Conservation (phyloP, 495 filamentous ascomycete genomes). For the Amphirosellinia nigrospora region DNA sequence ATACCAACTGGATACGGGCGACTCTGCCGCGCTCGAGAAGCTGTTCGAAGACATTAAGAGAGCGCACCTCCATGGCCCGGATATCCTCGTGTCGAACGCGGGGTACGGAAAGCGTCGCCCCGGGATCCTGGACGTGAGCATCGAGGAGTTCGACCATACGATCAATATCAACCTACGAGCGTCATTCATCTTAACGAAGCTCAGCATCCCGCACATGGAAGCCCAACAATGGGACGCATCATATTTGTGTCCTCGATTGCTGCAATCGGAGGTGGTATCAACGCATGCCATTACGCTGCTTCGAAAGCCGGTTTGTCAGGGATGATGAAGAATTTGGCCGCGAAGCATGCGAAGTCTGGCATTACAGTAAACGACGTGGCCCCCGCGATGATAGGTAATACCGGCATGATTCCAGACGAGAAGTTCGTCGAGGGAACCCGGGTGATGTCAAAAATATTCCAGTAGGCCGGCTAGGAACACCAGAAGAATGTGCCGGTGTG, state of each 20-base stretch:
- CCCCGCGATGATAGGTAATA: constrained; percentile 75
- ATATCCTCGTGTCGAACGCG: constrained; percentile 65
- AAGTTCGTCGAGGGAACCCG: constrained; percentile 53
- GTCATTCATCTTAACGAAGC: constrained; percentile 69
- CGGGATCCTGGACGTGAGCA: constrained; percentile 44
- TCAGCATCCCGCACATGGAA: constrained; percentile 69
- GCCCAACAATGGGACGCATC: constrained; percentile 66
- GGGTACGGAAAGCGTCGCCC: constrained; percentile 43
- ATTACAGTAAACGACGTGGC: constrained; percentile 80
- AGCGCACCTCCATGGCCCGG: constrained; percentile 59
- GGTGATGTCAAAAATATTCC: constrained; percentile 65
- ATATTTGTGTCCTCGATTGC: constrained; percentile 74
- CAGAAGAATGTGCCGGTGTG: constrained; percentile 70
- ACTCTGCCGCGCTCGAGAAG: constrained; percentile 54
- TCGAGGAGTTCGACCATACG: constrained; percentile 72
- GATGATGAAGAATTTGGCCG: constrained; percentile 70
- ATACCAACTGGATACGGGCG: constrained; percentile 64
- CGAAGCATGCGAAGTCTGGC: constrained; percentile 64
- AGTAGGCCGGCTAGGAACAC: constrained; percentile 65
- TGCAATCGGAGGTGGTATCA: constrained; percentile 68
- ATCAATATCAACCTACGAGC: constrained; percentile 69
- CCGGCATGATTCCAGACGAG: constrained; percentile 67
- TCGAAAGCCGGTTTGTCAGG: constrained; percentile 67
- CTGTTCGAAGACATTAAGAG: constrained; percentile 60
- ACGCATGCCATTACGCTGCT: constrained; percentile 73